phyloP scores from a whole-genome alignment of 495 filamentous ascomycete genomes.

The Pyronema omphalodes region DNA sequence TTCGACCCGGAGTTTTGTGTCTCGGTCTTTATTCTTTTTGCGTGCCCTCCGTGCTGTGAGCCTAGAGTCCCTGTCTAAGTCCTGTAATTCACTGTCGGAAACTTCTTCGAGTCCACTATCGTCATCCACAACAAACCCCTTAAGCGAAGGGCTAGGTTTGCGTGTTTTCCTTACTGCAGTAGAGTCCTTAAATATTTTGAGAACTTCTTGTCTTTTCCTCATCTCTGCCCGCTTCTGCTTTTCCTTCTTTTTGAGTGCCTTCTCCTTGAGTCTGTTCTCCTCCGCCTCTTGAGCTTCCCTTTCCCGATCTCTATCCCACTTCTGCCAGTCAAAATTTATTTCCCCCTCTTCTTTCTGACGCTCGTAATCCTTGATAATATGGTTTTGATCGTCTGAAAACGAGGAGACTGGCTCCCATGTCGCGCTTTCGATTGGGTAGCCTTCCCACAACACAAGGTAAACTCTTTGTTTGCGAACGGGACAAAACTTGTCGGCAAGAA shows the following conservation, averaged over 20 bases:
- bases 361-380: slow-evolving; percentile 1
- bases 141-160: not conserved
- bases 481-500: slow-evolving; percentile 5
- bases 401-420: slow-evolving; percentile 28
- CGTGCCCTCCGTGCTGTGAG: not conserved
- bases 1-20: slow-evolving; percentile 9
- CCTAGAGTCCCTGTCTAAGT: slow-evolving; percentile 8
- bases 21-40: slow-evolving; percentile 9
- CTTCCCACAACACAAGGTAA: slow-evolving; percentile 51
- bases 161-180: not conserved
- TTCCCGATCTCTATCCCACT: slow-evolving; percentile 19
- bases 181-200: not conserved
- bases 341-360: not conserved
- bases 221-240: slow-evolving; percentile 10
- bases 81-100: slow-evolving; percentile 20
- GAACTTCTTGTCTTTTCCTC: slow-evolving; percentile 3
- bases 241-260: slow-evolving; percentile 17
- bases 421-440: slow-evolving; percentile 37
- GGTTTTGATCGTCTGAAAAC: slow-evolving; percentile 6
- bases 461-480: not conserved
- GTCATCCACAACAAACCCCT: not conserved
- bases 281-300: slow-evolving; percentile 11
- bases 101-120: slow-evolving; percentile 8
- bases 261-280: slow-evolving; percentile 9
- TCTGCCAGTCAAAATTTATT: slow-evolving; percentile 15